A percentile compares a stretch with the other conserved stretches of the same genome.
Conservation (phyloP, 202 grass and related monocot genomes). For the Hordeum pubiflorum region DNA sequence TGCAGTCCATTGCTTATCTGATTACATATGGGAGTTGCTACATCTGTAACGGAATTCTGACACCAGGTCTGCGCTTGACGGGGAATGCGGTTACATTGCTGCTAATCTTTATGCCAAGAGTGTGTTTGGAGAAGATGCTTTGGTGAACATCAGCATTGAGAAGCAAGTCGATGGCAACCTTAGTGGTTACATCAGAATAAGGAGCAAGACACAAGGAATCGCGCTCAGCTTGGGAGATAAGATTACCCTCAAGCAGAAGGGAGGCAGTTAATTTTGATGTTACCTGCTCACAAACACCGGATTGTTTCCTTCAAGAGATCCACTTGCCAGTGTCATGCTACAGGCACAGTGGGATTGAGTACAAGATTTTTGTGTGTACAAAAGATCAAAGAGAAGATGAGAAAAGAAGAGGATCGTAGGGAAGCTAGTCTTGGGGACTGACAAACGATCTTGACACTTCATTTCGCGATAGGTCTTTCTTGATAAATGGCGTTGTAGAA, state of each 20-base stretch:
- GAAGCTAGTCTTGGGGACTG: neutral
- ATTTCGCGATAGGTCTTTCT: neutral
- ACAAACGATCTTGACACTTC: neutral
- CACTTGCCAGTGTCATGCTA: neutral
- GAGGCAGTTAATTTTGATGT: slow-evolving; percentile 35
- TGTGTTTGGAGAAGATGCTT: slow-evolving; percentile 8
- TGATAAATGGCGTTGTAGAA: slow-evolving; percentile 23
- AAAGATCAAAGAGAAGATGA: slow-evolving; percentile 30
- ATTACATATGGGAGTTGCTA: neutral
- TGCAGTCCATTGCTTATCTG: neutral
- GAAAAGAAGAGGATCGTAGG: neutral
- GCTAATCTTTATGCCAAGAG: slow-evolving; percentile 52
- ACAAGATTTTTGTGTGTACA: slow-evolving; percentile 29
- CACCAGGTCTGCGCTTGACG: slow-evolving; percentile 62
- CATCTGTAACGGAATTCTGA: neutral
- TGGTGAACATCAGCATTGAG: slow-evolving; percentile 16
- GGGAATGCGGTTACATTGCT: slow-evolving; percentile 72
- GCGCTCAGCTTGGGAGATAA: slow-evolving; percentile 94
- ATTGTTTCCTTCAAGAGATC: slow-evolving; percentile 16
- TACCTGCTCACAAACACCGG: neutral
- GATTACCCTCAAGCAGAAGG: slow-evolving; percentile 96
- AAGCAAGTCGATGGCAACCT: slow-evolving; percentile 42
- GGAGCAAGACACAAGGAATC: slow-evolving; percentile 95
- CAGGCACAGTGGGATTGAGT: neutral
- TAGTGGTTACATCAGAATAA: slow-evolving; percentile 81